Conservation (phyloP, 1,139 yeast species). For the Geotrichum candidum region DNA sequence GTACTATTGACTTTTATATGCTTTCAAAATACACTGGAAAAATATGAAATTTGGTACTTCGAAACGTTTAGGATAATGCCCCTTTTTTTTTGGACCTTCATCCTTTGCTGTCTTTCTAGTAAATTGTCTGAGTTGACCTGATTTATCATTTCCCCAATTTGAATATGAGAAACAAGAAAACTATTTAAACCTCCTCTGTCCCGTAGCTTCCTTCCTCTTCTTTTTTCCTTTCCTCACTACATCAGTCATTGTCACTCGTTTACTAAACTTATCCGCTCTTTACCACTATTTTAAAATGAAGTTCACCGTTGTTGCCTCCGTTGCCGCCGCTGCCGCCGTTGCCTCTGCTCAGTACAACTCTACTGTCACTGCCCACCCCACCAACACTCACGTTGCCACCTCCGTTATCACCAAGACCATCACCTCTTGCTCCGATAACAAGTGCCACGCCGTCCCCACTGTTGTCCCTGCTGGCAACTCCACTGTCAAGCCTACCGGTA, state of each 20-base stretch:
- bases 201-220: not conserved
- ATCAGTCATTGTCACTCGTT: constrained; percentile 19
- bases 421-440: constrained; percentile 13
- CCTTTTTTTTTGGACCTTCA: not conserved
- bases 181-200: not conserved
- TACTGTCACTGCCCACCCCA: constrained; percentile 22
- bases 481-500: constrained; percentile 1
- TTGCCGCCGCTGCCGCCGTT: constrained; percentile 26
- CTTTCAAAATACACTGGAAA: no score
- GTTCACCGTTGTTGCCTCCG: constrained; percentile 31
- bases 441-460: constrained; percentile 2
- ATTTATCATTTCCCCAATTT: no score
- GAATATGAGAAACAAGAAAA: not conserved
- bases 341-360: constrained; percentile 24
- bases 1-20: no score
- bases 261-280: constrained; percentile 12
- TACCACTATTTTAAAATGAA: constrained; percentile 26
- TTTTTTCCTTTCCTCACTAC: not conserved
- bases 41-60: not conserved
- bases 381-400: constrained; percentile 19
- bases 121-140: not conserved
- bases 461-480: constrained; percentile 1
- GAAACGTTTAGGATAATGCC: not conserved
- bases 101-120: not conserved
- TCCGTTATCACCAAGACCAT: constrained; percentile 12